Base-by-base conservation (phyloP, 192 early-diverging fungal species). In the Coemansia sp. region DNA sequence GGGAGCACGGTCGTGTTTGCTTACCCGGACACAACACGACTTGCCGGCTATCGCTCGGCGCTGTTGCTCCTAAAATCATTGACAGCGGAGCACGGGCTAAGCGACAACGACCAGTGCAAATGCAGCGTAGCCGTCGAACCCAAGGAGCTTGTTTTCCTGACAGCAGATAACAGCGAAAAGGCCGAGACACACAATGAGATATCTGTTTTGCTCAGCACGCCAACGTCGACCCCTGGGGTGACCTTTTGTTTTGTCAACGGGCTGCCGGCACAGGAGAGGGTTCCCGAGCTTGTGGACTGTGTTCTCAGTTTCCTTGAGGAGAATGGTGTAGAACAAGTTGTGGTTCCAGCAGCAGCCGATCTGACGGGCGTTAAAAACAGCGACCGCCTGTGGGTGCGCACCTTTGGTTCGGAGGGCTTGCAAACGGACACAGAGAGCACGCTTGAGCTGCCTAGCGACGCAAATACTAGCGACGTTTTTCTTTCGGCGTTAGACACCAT, bases 171-270 rank as follows among this genome's bases (percentile, higher is more conserved):
- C 23, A 34, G 17, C 32, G 14, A 48, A 2, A 17, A 43, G 14
- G 60, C 29, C 48, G 49, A 7, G 13, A 62, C n/a, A 13, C 29
- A 11, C 9, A 17, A 14, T 3, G 59, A 63, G 8, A 57, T 76
- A 14, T 14, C 45, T 9, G 55, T 76, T 32, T 59, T 68, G 5
- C 32, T 74, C 15, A 62, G 62, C 40, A 71, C 65, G 17, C 32
- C 69, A 14, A 11, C 48, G 9, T 34, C 32, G 3, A 5, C 14
- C 0, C 54, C 69, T 2, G 54, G 40, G 20, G 33, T 74, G 62
- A 71, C 72, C 11, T 71, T 80, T 41, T 70, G 68, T 35, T 68
- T 80, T 54, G 63, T 74, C 59, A 80, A 61, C 59, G 77, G 77
- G 11, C 58, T 71, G 13, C 77, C 77, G 5, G 62, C 60, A 29